Base-by-base conservation (phyloP, 441 rosid species). In the Mallotus repandus region DNA sequence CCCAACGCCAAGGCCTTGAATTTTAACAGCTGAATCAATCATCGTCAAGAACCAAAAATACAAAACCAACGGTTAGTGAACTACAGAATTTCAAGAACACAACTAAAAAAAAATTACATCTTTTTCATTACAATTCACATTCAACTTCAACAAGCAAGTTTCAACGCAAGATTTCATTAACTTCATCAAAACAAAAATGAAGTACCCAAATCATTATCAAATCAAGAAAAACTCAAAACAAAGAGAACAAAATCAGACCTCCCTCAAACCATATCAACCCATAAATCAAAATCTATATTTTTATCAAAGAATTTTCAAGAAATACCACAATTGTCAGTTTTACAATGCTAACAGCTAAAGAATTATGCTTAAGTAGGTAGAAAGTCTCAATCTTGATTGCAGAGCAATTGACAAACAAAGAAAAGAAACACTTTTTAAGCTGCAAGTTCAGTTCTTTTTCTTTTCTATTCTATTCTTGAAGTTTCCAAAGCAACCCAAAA, bases 1-100 rank as follows among this genome's bases (percentile, higher is more conserved):
- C 71, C 89, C 91, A 7, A 88, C 43, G 9, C 86, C 84, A 22
- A 46, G 52, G 54, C 85, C 78, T 4, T 49, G 49, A 21, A 69
- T 53, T 66, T 45, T 71, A 22, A 68, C 63, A 6, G 50, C 2
- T 29, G 85, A 73, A 69, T 63, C 80, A 53, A 32, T 0, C 11
- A 19, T 29, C 74, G 46, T 18, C 19, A 64, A 43, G 76, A 25
- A 32, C 3, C 63, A 66, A 14, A 14, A 21, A 69, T 45, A 6
- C 4, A 21, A 32, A 66, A 25, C 25, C 9, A 32, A 59, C 2
- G 16, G 15, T 9, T 5, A 11, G 14, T 22, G 11, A 59, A 32
- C 70, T 25, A 11, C 4, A 22, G 22, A 66, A 13, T 3, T 46
- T 7, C 32, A 66, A 25, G 11, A 19, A 7, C 8, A 67, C 32